phyloP scores from a whole-genome alignment of 2,329 filamentous ascomycete genomes.

The Bipolaris oryzae region DNA sequence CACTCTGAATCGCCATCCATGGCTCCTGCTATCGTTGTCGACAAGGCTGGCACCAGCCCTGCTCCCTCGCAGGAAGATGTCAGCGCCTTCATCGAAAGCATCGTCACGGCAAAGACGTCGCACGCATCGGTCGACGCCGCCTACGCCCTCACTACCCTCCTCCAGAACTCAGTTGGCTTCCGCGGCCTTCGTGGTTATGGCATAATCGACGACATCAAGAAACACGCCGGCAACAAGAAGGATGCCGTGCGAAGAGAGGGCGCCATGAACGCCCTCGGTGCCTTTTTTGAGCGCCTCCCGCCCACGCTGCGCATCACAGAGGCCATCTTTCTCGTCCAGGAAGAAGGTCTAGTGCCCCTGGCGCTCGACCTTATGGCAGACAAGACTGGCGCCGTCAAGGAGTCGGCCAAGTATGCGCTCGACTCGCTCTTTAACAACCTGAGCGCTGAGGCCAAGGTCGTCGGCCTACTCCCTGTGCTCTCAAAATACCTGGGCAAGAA shows the following conservation, averaged over 20 bases:
- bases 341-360: slow-evolving; percentile 72
- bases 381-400: slow-evolving; percentile 85
- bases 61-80: slow-evolving; percentile 57
- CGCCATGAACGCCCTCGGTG: slow-evolving; percentile 92
- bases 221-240: slow-evolving; percentile 94
- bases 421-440: slow-evolving; percentile 84
- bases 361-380: slow-evolving; percentile 87
- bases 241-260: slow-evolving; percentile 83
- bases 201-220: slow-evolving; percentile 67
- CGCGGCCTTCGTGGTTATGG: slow-evolving; percentile 67
- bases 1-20: slow-evolving; percentile 59
- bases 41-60: slow-evolving; percentile 50
- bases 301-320: slow-evolving; percentile 78
- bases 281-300: slow-evolving; percentile 89
- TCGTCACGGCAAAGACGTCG: slow-evolving; percentile 59
- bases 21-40: slow-evolving; percentile 54
- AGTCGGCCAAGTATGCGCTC: slow-evolving; percentile 91
- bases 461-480: slow-evolving; percentile 79
- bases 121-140: slow-evolving; percentile 65
- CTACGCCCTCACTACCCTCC: slow-evolving; percentile 67
- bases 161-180: slow-evolving; percentile 69
- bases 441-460: slow-evolving; percentile 80
- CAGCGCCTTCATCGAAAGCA: slow-evolving; percentile 49
- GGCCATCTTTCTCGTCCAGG: slow-evolving; percentile 79
- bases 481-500: slow-evolving; percentile 77